These are phyloP conservation scores for Xylariales sp. DNA, from an alignment of 2,329 filamentous ascomycete genomes.

Conservation along the genomic window DNA sequence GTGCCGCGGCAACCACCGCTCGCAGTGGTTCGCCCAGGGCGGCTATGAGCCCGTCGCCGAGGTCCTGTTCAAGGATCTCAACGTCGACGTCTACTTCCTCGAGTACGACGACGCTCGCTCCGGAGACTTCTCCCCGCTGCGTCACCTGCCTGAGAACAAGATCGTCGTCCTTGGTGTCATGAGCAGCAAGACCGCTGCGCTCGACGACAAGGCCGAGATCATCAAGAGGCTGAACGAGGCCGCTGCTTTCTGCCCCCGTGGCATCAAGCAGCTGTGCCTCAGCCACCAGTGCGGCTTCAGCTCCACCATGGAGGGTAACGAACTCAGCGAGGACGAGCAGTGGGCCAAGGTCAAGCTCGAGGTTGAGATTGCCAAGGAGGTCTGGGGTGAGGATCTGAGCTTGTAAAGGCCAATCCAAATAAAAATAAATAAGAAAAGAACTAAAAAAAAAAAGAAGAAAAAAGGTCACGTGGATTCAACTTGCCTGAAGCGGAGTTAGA, in stretches of 20 bases:
- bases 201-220: conserved; percentile 42
- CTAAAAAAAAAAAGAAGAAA: not conserved
- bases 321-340: conserved; percentile 51
- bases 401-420: conserved; percentile 9
- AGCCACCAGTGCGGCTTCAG: conserved; percentile 56
- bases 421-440: not conserved
- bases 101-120: conserved; percentile 54
- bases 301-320: conserved; percentile 52
- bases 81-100: conserved; percentile 56
- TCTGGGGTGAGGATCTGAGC: conserved; percentile 46
- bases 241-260: conserved; percentile 41
- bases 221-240: conserved; percentile 38
- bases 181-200: conserved; percentile 52
- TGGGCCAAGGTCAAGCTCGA: conserved; percentile 52
- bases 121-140: conserved; percentile 50
- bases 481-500: too few relatives aligned
- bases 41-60: conserved; percentile 55
- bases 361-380: conserved; percentile 52
- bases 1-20: conserved; percentile 53
- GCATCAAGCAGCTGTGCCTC: conserved; percentile 50
- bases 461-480: too few relatives aligned
- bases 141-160: conserved; percentile 50
- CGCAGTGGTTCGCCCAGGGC: conserved; percentile 53
- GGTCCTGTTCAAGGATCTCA: conserved; percentile 51
- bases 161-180: conserved; percentile 52